Base-by-base conservation (phyloP, 768 basidiomycete genomes). In the Auriscalpium microsporum region DNA sequence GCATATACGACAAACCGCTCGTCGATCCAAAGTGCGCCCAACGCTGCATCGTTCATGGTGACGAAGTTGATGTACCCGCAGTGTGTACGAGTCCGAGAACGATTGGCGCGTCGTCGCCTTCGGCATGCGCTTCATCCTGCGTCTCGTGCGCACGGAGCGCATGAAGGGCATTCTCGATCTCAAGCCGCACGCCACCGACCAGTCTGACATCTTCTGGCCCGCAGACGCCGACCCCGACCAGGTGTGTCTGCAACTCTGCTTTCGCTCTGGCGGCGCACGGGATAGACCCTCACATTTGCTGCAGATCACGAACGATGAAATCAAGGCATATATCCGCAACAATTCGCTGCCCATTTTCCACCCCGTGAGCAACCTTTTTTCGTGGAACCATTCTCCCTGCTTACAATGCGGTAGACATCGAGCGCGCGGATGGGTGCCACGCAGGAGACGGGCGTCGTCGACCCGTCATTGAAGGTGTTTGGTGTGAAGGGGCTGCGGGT, bases 401-500 rank as follows among this genome's bases (percentile, higher is more conserved):
- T 53, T 19, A 14, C 40, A 21, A 11, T 14, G n/a, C 45, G 13
- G 35, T 40, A 54, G 53, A 48, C 53, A 45, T 54, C 53, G 35
- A 54, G 45, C 19, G 53, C 53, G 45, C 53, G 53, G 4, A 54
- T 54, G 33, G 45, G 45, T 3, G n/a, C 28, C 33, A 17, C 23
- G 11, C 23, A 44, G n/a, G 45, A 46, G 23, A 48, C 45, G 6
- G 76, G 76, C 45, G 74, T 75, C 7, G 75, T 78, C 54, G 73
- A 73, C 57, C 67, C 69, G 42, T 63, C 68, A 35, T 57, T 73
- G 14, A 56, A 64, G 10, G 75, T 78, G 0, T 71, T 76, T 60
- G 75, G 75, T 21, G 66, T 71, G 13, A 50, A 56, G 42, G 73
- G 73, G 58, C 60, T 78, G 19, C 66, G 75, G 51, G 69, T 71